Evolutionary conservation across 1,139 yeast species (phyloP), one percentile per base, ranked within the genome.

Genomic region (Kurtzmaniella quercitrusa): DNA sequence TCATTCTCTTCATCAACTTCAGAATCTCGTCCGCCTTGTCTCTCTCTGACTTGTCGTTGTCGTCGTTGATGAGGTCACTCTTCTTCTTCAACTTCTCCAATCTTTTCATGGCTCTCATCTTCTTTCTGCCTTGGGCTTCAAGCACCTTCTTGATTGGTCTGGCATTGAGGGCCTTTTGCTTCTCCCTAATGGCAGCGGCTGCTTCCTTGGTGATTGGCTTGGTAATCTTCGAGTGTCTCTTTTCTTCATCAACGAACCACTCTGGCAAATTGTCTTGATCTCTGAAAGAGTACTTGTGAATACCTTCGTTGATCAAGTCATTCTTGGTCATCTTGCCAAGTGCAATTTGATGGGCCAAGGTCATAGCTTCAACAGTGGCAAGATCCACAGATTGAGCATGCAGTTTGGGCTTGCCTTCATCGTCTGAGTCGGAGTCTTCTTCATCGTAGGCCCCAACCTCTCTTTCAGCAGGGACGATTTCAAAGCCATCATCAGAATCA

Each of bases 161-260:
- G 10, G 98, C 97, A 66, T 93, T 93, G 63, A 94, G 70, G 50
- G 93, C 91, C 63, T 79, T 87, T 73, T 85, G 77, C 65, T 91
- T 93, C 58, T 90, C 97, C 58, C 85, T 87, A 50, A 93, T 75
- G 0, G 98, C 98, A 49, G 84, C 70, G 0, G 95, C 91, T 1
- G 99, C 99, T 65, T 94, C 98, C 64, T 93, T 94, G 4, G 98
- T 93, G 48, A 93, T 87, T 9, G 98, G 98, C 62, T 88, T 85
- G 52, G 79, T 79, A 48, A 89, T 79, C 71, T 89, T 90, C 44
- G 91, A 84, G 68, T 91, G 97, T 57, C 70, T 74, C 59, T 79
- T 79, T 62, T 93, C 99, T 53, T 93, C 98, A 55, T 93, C 98
- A 44, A 87, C 52, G 60, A 94, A 93, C 99, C 99, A 93, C 17